Evolutionary conservation across 2,329 filamentous ascomycete species (phyloP).

Genomic region (Colletotrichum sojae): DNA sequence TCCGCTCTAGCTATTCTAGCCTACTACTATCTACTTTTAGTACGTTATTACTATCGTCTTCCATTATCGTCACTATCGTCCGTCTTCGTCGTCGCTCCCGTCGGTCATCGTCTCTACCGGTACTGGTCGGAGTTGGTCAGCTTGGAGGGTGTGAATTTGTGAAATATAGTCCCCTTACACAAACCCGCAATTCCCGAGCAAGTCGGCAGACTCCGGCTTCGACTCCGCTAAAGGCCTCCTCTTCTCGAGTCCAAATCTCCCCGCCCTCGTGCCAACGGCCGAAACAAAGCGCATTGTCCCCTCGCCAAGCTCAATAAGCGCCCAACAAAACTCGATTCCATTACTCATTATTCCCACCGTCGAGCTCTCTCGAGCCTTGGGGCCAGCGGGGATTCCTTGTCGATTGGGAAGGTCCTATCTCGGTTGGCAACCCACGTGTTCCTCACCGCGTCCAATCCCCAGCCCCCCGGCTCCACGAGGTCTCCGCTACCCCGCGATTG

Average conservation of each 20-base stretch:
- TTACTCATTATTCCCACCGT: constrained; percentile 11
- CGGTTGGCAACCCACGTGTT: constrained; percentile 25
- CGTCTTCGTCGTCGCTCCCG: no score
- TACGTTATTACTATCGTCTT: no score
- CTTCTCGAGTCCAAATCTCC: background rate
- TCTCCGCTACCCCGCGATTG: constrained; percentile 34
- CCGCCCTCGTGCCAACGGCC: background rate
- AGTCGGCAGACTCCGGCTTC: constrained; percentile 6
- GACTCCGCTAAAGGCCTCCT: background rate
- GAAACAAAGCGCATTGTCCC: background rate
- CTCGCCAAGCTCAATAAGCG: constrained; percentile 22
- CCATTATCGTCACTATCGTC: no score
- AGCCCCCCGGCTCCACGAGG: background rate
- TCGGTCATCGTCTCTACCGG: no score
- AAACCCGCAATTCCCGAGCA: background rate
- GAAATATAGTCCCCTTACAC: no score
- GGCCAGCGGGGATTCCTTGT: background rate
- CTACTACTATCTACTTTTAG: no score
- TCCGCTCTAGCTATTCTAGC: no score
- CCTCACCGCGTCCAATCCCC: constrained; percentile 7
- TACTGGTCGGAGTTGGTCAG: no score
- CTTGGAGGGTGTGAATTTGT: no score
- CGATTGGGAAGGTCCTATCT: constrained; percentile 28
- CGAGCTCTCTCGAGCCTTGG: background rate
- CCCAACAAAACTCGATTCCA: constrained; percentile 4